Base-by-base conservation (phyloP, 495 filamentous ascomycete species). In the Trichocladium uniseriatum region DNA sequence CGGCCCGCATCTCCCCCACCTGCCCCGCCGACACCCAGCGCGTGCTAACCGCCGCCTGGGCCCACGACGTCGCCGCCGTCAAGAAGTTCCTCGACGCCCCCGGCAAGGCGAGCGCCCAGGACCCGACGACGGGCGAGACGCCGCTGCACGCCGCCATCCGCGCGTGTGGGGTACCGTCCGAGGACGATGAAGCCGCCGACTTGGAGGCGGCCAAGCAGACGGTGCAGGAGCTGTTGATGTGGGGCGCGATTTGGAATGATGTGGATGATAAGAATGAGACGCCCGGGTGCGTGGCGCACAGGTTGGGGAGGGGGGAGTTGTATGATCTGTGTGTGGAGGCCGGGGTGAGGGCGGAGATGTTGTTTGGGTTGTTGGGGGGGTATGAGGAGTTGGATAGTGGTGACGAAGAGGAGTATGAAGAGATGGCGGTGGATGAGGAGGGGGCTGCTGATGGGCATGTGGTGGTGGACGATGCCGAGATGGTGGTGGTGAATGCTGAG, bases 241-340 rank as follows among this genome's bases (percentile, higher is more conserved):
- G 86, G 60, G 92, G 92, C 2, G 94, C 87, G 5, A 95, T 97
- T 46, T 98, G 92, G 92, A 98, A 98, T 67, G 89, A 95, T 64
- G 71, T 98, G 3, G 88, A 97, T 40, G 67, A 71, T 32, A 80
- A 85, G 38, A 75, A 84, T 48, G 89, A 97, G 74, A 98, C 94
- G 13, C 91, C 92, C 0, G 92, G 88, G 1, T 97, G 94, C 68
- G 59, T 96, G 15, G 92, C 92, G 10, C 70, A 70, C 34, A 70
- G 89, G 28, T 67, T 95, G 13, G 83, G 82, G 0, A 64, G 84
- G 53, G 69, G 59, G n/a, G 80, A 83, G 46, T 62, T 95, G 38
- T 98, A 98, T 61, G 79, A 86, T 16, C 59, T 90, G 31, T 81
- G 91, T 58, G 89, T 97, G 1, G 87, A 94, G 65, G 90, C 94